Percentiles rank a stretch among this genome's conserved stretches.
These are phyloP conservation scores for Microdochium paspali DNA, from an alignment of 2,329 filamentous ascomycete species.

Conservation along the genomic window DNA sequence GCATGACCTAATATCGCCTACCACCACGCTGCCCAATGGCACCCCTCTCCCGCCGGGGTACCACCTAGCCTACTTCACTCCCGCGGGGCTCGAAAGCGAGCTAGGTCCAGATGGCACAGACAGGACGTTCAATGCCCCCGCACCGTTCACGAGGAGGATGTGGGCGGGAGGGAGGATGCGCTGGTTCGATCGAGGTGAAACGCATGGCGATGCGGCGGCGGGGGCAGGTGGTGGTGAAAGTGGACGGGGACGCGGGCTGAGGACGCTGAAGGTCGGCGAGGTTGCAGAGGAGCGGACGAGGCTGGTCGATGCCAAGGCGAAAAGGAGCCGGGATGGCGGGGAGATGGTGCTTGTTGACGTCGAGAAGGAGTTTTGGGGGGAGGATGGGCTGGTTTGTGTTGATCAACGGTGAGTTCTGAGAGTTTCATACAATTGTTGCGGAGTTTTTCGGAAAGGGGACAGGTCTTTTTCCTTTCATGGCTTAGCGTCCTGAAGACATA, in stretches of 20 bases:
- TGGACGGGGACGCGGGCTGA: too few species aligned
- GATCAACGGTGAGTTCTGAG: conserved; percentile 39
- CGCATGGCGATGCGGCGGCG: too few species aligned
- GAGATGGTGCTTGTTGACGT: conserved; percentile 59
- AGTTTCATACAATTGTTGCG: not conserved
- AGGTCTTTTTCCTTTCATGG: too few species aligned
- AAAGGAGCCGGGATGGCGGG: conserved; percentile 42
- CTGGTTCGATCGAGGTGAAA: conserved; percentile 25
- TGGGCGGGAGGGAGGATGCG: conserved; percentile 55
- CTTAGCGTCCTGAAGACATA: too few species aligned
- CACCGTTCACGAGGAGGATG: conserved; percentile 55
- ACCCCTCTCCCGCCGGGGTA: conserved; percentile 48
- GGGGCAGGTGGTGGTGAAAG: too few species aligned
- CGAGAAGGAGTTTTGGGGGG: conserved; percentile 47
- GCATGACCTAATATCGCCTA: not conserved
- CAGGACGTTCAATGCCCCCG: conserved; percentile 45
- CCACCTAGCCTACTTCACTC: conserved; percentile 57
- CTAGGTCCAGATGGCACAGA: conserved; percentile 54
- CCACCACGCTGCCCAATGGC: conserved; percentile 23
- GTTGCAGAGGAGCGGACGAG: conserved; percentile 45
- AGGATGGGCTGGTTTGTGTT: conserved; percentile 38
- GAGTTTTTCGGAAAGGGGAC: not conserved
- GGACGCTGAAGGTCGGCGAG: conserved; percentile 40
- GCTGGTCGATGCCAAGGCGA: conserved; percentile 42
- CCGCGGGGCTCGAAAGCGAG: conserved; percentile 39